Evolutionary conservation across 1,284 basidiomycete species (phyloP), one percentile per base, ranked within the genome.

Genomic region (Fomitopsis pinicola): DNA sequence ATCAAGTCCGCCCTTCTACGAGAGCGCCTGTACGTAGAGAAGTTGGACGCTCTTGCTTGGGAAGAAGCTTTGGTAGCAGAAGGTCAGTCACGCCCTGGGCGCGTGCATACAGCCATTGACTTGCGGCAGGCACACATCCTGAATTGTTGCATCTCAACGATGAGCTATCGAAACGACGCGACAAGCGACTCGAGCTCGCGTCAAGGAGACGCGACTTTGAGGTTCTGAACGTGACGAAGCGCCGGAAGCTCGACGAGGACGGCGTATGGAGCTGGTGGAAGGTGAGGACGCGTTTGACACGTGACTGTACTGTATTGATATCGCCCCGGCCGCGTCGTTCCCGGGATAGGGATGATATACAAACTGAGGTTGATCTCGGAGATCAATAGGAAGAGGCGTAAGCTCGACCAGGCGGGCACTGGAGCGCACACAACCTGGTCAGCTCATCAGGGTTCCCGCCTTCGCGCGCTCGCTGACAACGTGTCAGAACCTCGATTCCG

Each of bases 311-410:
- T 10, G 30, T 22, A n/a, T 22, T 63, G 50, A 63, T 45, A n/a
- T n/a, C n/a, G n/a, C n/a, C n/a, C n/a, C n/a, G n/a, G 48, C 15
- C 30, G 28, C 26, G 19, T 42, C 59, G 40, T 55, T 30, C 17
- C 15, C 44, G 36, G 62, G 78, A 85, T 19, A 80, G 86, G 59
- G 88, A 90, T 66, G 86, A 89, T 53, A 75, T 95, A n/a, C 89
- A 94, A 66, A 87, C 83, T 0, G 84, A 88, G 17, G 89, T n/a
- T 94, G 88, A 87, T 94, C 58, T 84, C 92, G 0, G 92, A 95
- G 66, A 85, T 87, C 15, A 93, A 91, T 66, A 80, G 91, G 62
- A 94, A 95, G 72, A 81, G 91, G 57, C 80, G 94, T 44, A 82
- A 83, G 58, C 73, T 95, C 33, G 94, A 96, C 71, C 81, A 94